Conservation (phyloP, 2,329 filamentous ascomycete species). For the Penicillium sp. region DNA sequence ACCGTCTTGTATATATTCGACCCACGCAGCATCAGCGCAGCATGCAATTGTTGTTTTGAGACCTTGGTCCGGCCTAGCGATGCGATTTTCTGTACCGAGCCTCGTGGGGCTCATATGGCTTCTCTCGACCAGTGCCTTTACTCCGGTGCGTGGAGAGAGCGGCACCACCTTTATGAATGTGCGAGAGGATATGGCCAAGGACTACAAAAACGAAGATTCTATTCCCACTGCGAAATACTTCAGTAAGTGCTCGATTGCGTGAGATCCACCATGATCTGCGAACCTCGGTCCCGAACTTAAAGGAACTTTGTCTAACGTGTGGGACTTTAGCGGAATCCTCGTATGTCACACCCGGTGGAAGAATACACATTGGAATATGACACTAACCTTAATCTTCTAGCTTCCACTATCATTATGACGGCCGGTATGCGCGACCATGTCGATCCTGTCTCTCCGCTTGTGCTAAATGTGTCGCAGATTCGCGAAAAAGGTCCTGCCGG, state of each 20-base stretch:
- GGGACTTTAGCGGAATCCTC: constrained; percentile 42
- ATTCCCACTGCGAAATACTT: constrained; percentile 52
- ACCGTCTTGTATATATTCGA: constrained; percentile 2
- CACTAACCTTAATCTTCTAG: constrained; percentile 24
- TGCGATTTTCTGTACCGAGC: constrained; percentile 1
- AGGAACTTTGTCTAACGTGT: constrained; percentile 6
- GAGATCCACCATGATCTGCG: neutral
- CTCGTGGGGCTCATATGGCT: constrained; percentile 21
- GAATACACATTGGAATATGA: neutral
- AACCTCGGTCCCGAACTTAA: neutral
- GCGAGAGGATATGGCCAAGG: constrained; percentile 38
- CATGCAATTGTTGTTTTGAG: too few species aligned
- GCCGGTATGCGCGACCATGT: constrained; percentile 34
- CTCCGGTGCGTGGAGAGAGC: constrained; percentile 10
- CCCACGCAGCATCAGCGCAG: neutral
- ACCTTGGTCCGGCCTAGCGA: neutral
- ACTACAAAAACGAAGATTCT: constrained; percentile 39
- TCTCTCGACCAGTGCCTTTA: constrained; percentile 11
- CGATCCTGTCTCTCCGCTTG: neutral
- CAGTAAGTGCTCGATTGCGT: constrained; percentile 34
- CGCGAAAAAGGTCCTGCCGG: constrained; percentile 45
- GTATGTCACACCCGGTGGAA: constrained; percentile 29
- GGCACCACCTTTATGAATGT: constrained; percentile 45
- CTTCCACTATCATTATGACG: constrained; percentile 58
- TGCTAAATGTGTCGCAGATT: constrained; percentile 42